Base-by-base conservation (phyloP, 441 rosid species). In the Aquilaria agallochum region DNA sequence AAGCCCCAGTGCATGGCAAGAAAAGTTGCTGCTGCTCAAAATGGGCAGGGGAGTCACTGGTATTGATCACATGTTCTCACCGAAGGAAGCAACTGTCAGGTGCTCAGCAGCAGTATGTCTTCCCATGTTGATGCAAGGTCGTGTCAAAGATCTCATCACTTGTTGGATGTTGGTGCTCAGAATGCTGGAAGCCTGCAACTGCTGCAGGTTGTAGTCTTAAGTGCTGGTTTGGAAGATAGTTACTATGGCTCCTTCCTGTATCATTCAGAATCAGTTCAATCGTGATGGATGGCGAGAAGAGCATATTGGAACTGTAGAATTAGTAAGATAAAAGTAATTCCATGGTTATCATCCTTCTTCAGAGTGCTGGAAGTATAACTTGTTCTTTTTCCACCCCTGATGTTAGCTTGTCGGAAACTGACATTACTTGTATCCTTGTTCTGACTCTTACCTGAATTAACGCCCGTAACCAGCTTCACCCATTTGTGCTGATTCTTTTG, bases 1-100 rank as follows among this genome's bases (percentile, higher is more conserved):
- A 94, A 91, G 68, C 88, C 89, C 45, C 96, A 86, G 76, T 89
- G 80, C 71, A 71, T 86, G 79, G 87, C 83, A 36, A 81, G 90
- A 76, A 89, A 94, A 83, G 87, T 89, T 56, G 80, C 95, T 59
- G 96, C 95, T 12, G 88, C 96, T 9, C 95, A 86, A 76, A 93
- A 86, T 62, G 91, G 85, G 31, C 42, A 88, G 5, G 84, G 83
- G 66, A 80, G 74, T 71, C 86, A 85, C 69, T 94, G 97, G 99
- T 91, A 86, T 71, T 87, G 74, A 75, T 30, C 44, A 33, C 11
- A 14, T 50, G 58, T 55, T 10, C 12, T 14, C 33, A 27, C 15
- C 36, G 12, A n/a, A 40, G 7, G 42, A 36, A 57, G 44, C 20
- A 34, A 5, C 52, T 2, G 4, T 36, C 10, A 45, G 51, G 64